phyloP scores from a whole-genome alignment of 1,284 basidiomycete genomes.

The Cutaneotrichosporon curvatum region DNA sequence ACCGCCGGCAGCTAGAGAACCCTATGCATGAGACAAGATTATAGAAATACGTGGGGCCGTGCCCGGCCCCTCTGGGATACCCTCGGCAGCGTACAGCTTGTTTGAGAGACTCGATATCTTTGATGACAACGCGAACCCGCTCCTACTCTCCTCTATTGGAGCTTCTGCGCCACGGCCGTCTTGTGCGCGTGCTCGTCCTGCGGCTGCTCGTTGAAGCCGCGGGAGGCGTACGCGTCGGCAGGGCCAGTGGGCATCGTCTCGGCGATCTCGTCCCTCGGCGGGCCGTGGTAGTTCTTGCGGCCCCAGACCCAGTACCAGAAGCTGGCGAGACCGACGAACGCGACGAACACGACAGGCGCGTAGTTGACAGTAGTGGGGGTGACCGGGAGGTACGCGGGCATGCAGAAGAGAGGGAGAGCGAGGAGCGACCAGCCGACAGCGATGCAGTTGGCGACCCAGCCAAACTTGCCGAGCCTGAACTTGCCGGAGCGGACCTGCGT shows the following conservation, averaged over 20 bases:
- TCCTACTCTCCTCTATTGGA: too few species aligned
- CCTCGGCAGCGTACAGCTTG: too few species aligned
- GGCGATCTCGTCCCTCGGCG: slow-evolving; percentile 21
- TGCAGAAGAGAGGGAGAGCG: slow-evolving; percentile 30
- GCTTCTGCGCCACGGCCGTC: too few species aligned
- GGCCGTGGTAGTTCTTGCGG: slow-evolving; percentile 35
- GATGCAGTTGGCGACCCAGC: slow-evolving; percentile 37
- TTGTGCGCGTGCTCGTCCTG: too few species aligned
- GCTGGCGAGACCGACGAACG: slow-evolving; percentile 53
- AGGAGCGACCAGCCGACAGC: slow-evolving; percentile 31
- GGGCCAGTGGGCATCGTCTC: neutral
- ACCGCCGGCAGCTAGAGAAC: too few species aligned
- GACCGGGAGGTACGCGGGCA: slow-evolving; percentile 32
- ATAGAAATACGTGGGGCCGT: too few species aligned
- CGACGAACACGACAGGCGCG: slow-evolving; percentile 58
- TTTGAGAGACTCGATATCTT: too few species aligned
- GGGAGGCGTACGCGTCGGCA: too few species aligned
- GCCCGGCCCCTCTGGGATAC: too few species aligned
- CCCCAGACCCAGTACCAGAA: slow-evolving; percentile 54
- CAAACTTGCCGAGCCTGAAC: slow-evolving; percentile 40
- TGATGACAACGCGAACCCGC: too few species aligned
- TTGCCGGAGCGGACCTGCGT: slow-evolving; percentile 29
- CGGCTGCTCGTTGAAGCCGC: too few species aligned
- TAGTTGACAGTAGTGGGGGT: slow-evolving; percentile 37
- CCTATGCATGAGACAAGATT: too few species aligned